phyloP scores from a whole-genome alignment of 148 eudicot genomes.

The Arctostaphylos glauca region DNA sequence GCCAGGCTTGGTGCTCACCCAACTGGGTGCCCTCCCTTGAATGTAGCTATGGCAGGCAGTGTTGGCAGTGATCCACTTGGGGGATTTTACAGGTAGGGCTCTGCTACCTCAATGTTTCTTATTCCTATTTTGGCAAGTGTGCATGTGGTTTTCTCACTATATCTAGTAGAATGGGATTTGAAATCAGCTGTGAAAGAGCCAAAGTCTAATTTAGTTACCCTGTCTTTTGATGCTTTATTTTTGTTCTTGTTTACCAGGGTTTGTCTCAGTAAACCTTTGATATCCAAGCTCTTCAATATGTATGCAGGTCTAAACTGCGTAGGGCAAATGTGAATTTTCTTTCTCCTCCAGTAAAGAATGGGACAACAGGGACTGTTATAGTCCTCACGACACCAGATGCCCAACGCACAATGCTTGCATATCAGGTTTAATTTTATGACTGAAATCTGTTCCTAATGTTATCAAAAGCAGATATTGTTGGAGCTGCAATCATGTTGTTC shows the following conservation, averaged over 20 bases:
- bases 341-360: slow-evolving; percentile 87
- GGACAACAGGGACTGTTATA: slow-evolving; percentile 96
- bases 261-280: neutral
- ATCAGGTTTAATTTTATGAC: slow-evolving; percentile 52
- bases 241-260: neutral
- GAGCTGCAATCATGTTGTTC: neutral
- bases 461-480: neutral
- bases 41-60: slow-evolving; percentile 94
- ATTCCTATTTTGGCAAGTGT: no score
- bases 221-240: neutral
- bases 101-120: neutral
- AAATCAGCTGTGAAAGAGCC: neutral
- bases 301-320: slow-evolving; percentile 64
- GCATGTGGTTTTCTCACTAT: neutral
- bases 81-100: slow-evolving; percentile 78
- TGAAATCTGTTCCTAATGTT: slow-evolving; percentile 4
- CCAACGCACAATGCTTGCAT: slow-evolving; percentile 98
- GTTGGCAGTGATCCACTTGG: slow-evolving; percentile 98
- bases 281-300: neutral
- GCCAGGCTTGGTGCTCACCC: slow-evolving; percentile 88
- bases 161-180: neutral
- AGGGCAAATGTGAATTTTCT: slow-evolving; percentile 92
- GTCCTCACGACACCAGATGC: slow-evolving; percentile 98
- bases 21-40: slow-evolving; percentile 58
- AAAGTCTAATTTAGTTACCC: no score